These are phyloP conservation scores for Dictyostelium brefeldianum DNA, from an alignment of 78 protist genomes.

Conservation along the genomic window DNA sequence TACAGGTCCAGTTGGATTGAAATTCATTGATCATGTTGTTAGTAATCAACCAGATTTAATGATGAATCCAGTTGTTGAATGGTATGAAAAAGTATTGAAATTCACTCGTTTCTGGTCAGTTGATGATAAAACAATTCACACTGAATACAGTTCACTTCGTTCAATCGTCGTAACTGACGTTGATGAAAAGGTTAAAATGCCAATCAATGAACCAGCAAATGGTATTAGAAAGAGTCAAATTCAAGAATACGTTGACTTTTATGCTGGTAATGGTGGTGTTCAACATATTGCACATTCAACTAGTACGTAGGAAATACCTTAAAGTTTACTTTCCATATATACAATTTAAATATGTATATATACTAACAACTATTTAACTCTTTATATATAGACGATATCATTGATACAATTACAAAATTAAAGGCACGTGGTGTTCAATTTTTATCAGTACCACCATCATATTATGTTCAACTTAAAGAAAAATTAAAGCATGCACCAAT, in stretches of 20 bases:
- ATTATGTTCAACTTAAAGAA: constrained; percentile 83
- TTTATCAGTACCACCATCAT: constrained; percentile 86
- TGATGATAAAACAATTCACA: constrained; percentile 94
- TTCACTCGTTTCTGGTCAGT: constrained; percentile 96
- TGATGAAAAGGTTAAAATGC: constrained; percentile 83
- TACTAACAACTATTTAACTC: too few relatives aligned
- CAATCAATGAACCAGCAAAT: constrained; percentile 97
- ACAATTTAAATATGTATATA: too few relatives aligned
- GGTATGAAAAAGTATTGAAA: constrained; percentile 89
- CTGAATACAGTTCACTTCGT: constrained; percentile 91
- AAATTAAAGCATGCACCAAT: constrained; percentile 81
- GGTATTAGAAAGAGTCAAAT: constrained; percentile 90
- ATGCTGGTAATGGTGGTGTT: constrained; percentile 97
- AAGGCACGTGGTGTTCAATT: constrained; percentile 92
- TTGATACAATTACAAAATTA: constrained; percentile 63
- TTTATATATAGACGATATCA: constrained; percentile 80
- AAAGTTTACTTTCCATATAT: too few relatives aligned
- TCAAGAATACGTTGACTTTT: constrained; percentile 95
- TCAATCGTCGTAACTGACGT: constrained; percentile 92
- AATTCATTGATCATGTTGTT: constrained; percentile 89
- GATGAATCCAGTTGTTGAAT: constrained; percentile 89
- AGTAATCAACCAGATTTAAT: constrained; percentile 90
- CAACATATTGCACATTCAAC: constrained; percentile 94
- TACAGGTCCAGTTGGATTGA: constrained; percentile 61
- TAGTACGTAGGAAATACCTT: too few relatives aligned